A percentile compares a stretch with the other conserved stretches of the same genome.
These are phyloP conservation scores for Platismatia glauca DNA, from an alignment of 495 filamentous ascomycete genomes.

Conservation along the genomic window DNA sequence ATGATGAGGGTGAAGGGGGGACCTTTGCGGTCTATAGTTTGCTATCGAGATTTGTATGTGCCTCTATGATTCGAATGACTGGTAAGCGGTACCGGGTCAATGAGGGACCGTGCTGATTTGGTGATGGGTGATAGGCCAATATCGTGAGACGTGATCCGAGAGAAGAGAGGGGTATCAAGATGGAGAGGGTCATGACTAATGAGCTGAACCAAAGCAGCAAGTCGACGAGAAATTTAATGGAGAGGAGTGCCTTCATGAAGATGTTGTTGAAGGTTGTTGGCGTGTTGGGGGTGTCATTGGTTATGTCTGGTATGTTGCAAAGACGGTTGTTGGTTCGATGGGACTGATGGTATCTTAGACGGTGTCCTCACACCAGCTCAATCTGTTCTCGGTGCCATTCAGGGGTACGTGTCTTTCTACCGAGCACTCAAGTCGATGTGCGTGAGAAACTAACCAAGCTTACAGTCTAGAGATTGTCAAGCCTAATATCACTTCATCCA, in stretches of 20 bases:
- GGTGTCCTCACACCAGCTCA: conserved; percentile 63
- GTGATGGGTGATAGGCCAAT: conserved; percentile 33
- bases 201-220: conserved; percentile 47
- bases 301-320: conserved; percentile 41
- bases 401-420: conserved; percentile 36
- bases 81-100: background rate
- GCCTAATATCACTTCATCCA: conserved; percentile 34
- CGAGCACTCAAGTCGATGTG: background rate
- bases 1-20: conserved; percentile 71
- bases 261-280: conserved; percentile 55
- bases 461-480: conserved; percentile 41
- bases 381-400: conserved; percentile 60
- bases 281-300: conserved; percentile 61
- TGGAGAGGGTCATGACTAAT: conserved; percentile 49
- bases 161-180: conserved; percentile 45
- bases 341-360: conserved; percentile 33
- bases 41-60: conserved; percentile 57
- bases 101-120: background rate
- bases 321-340: background rate
- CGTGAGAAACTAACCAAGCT: background rate
- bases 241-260: conserved; percentile 45
- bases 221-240: conserved; percentile 46
- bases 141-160: conserved; percentile 49
- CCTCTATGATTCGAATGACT: background rate
- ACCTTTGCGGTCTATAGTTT: conserved; percentile 66